phyloP scores from a whole-genome alignment of 2,329 filamentous ascomycete genomes.

The Septoria linicola region DNA sequence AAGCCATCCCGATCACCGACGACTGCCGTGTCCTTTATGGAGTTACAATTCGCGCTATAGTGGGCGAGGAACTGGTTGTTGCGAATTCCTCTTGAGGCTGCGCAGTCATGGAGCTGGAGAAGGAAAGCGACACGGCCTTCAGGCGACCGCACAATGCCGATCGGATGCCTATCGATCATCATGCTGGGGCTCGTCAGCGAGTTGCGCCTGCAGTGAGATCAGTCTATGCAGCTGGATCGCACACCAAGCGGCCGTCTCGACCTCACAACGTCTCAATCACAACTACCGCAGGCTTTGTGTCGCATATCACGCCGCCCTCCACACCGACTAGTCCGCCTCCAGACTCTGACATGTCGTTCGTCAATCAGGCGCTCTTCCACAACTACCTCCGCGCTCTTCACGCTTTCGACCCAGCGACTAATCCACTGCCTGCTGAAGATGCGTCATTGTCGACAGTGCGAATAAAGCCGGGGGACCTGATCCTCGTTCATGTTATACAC shows the following conservation, averaged over 20 bases:
- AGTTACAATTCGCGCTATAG: constrained; percentile 6
- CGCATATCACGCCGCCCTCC: constrained; percentile 24
- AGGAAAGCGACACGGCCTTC: neutral
- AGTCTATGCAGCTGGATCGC: constrained; percentile 3
- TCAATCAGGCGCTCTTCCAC: constrained; percentile 68
- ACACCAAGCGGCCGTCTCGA: constrained; percentile 12
- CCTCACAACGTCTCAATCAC: constrained; percentile 9
- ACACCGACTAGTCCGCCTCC: constrained; percentile 24
- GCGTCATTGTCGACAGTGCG: constrained; percentile 69
- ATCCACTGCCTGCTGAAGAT: constrained; percentile 64
- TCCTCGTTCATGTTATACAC: constrained; percentile 93
- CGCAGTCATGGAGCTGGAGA: neutral
- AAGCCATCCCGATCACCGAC: constrained; percentile 1
- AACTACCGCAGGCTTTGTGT: constrained; percentile 25
- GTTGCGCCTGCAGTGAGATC: constrained; percentile 14
- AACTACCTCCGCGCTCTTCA: constrained; percentile 95
- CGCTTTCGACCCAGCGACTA: constrained; percentile 77
- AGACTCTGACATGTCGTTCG: constrained; percentile 11
- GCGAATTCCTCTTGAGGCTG: neutral
- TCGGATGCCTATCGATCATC: constrained; percentile 5
- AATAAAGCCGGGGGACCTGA: constrained; percentile 84
- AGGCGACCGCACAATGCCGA: constrained; percentile 16
- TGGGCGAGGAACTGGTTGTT: neutral
- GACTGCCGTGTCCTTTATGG: constrained; percentile 3
- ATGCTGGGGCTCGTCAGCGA: constrained; percentile 8